Evolutionary conservation across 768 basidiomycete species (phyloP).

Genomic region (Naganishia vaughanmartiniae): DNA sequence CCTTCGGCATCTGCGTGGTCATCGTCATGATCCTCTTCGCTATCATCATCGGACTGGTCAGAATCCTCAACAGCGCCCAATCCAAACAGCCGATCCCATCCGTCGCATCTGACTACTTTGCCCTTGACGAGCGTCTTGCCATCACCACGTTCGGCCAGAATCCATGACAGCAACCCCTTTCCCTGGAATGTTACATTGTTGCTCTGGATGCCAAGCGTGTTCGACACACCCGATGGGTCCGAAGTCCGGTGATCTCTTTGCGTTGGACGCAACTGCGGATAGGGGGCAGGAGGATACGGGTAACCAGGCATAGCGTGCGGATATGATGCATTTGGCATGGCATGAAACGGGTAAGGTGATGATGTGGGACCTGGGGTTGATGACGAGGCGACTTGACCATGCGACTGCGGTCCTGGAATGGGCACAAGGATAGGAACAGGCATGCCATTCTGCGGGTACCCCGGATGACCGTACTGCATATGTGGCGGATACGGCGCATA

Average conservation of each 20-base stretch:
- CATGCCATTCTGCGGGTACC: not conserved
- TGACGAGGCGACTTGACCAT: not conserved
- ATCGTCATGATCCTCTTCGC: not conserved
- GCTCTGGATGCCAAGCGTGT: constrained; percentile 7
- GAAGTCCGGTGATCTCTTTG: not conserved
- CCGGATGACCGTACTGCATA: not conserved
- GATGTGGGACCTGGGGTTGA: not conserved
- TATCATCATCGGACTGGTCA: constrained; percentile 5
- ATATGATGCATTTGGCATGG: not conserved
- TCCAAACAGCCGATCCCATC: constrained; percentile 15
- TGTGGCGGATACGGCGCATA: constrained; percentile 14
- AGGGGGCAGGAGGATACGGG: constrained; percentile 12
- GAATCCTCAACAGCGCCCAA: not conserved
- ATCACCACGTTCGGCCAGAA: constrained; percentile 24
- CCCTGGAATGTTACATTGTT: constrained; percentile 24
- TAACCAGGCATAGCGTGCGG: not conserved
- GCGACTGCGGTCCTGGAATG: constrained; percentile 4
- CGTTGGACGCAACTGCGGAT: not conserved
- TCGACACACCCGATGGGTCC: not conserved
- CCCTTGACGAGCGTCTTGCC: constrained; percentile 32
- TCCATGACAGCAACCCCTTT: constrained; percentile 29
- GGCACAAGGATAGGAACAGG: constrained; percentile 20
- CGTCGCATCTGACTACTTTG: constrained; percentile 19
- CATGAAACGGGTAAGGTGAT: constrained; percentile 13
- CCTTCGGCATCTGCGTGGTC: constrained; percentile 20